These are phyloP conservation scores for Carex kokanica DNA, from an alignment of 176 grass and related monocot genomes.

Conservation along the genomic window DNA sequence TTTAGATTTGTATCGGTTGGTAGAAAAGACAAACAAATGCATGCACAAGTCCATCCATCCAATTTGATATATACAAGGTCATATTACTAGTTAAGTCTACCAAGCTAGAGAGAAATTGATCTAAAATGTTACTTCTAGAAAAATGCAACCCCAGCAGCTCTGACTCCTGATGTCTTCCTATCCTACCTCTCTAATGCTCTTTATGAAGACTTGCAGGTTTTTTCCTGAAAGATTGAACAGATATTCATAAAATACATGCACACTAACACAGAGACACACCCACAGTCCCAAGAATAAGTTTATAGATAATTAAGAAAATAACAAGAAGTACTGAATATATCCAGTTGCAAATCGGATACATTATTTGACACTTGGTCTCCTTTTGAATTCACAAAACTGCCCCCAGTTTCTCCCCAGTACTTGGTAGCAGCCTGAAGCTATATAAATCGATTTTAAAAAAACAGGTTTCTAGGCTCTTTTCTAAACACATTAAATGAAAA, in stretches of 20 bases:
- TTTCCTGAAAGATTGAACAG: conserved; percentile 4
- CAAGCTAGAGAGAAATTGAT: background rate
- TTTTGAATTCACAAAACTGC: background rate
- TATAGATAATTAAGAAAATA: background rate
- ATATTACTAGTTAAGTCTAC: background rate
- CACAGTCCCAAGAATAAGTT: background rate
- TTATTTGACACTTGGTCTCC: conserved; percentile 12
- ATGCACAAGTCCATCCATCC: background rate
- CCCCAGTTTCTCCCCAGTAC: background rate
- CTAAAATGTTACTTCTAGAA: background rate
- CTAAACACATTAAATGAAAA: background rate
- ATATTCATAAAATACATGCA: background rate
- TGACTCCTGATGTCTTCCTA: background rate
- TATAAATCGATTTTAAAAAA: background rate
- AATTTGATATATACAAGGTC: background rate
- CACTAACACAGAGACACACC: background rate
- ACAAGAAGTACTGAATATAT: background rate
- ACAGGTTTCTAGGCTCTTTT: background rate
- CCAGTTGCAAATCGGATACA: background rate
- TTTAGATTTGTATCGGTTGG: background rate
- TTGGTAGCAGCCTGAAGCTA: background rate
- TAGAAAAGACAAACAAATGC: background rate
- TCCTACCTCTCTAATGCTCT: background rate
- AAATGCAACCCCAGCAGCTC: background rate
- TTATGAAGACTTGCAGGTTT: background rate